Evolutionary conservation across 2,329 filamentous ascomycete species (phyloP).

Genomic region (Fusarium sororula): DNA sequence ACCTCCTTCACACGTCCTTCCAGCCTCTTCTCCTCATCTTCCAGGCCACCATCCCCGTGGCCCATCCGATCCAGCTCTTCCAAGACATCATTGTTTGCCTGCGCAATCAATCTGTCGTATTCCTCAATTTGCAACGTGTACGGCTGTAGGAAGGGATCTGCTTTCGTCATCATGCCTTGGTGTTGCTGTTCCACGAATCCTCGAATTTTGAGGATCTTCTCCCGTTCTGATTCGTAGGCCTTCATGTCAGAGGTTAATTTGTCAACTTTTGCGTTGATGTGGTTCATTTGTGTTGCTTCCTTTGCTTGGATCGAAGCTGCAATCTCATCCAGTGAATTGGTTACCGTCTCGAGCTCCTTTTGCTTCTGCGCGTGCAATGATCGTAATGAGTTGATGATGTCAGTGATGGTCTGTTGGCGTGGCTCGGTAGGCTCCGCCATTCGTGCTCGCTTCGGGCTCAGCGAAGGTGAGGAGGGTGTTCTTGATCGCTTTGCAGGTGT

Average conservation of each 20-base stretch:
- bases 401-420: background rate
- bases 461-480: background rate
- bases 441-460: background rate
- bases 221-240: background rate
- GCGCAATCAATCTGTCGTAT: background rate
- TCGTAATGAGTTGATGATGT: background rate
- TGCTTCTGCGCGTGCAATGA: background rate
- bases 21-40: background rate
- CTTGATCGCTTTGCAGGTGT: background rate
- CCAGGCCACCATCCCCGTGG: background rate
- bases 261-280: background rate
- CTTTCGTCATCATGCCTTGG: background rate
- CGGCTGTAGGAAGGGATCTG: background rate
- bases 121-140: background rate
- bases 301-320: background rate
- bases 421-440: background rate
- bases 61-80: background rate
- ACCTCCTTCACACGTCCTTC: background rate
- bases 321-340: background rate
- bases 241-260: background rate
- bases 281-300: background rate
- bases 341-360: background rate
- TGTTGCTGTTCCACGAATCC: background rate
- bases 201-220: background rate
- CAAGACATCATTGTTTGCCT: background rate